phyloP scores from a whole-genome alignment of 257 asterid species.

The Eucommia ulmoides region DNA sequence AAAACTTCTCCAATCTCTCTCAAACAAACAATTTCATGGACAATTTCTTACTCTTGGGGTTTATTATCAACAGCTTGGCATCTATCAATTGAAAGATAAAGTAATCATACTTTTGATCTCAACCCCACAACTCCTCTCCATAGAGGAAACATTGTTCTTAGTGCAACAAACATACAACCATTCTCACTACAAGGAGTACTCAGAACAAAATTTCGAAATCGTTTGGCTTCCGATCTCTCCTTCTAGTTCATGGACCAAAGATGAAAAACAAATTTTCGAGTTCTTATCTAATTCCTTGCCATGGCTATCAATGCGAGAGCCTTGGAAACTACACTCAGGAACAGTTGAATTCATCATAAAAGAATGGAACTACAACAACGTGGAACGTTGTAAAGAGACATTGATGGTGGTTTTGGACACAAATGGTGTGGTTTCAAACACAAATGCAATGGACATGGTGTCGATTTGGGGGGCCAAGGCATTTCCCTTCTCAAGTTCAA shows the following conservation, averaged over 20 bases:
- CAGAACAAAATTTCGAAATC: slow-evolving; percentile 24
- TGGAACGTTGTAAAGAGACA: too few species aligned
- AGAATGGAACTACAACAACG: slow-evolving; percentile 38
- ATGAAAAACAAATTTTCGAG: slow-evolving; percentile 28
- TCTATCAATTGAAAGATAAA: slow-evolving; percentile 42
- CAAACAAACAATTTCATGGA: neutral
- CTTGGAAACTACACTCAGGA: slow-evolving; percentile 38
- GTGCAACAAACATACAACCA: slow-evolving; percentile 35
- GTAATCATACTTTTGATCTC: slow-evolving; percentile 58
- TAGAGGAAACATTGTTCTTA: slow-evolving; percentile 35
- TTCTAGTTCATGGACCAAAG: slow-evolving; percentile 27
- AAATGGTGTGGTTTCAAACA: slow-evolving; percentile 34
- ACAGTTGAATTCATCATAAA: slow-evolving; percentile 29
- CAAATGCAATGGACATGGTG: slow-evolving; percentile 55
- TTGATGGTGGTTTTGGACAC: slow-evolving; percentile 39
- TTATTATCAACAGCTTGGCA: slow-evolving; percentile 32
- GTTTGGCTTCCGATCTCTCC: slow-evolving; percentile 50
- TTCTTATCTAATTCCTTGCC: slow-evolving; percentile 41
- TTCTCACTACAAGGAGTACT: slow-evolving; percentile 10
- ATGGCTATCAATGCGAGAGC: slow-evolving; percentile 42
- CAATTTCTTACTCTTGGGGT: neutral
- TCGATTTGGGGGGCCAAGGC: slow-evolving; percentile 71
- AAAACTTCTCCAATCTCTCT: neutral
- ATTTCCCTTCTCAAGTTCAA: slow-evolving; percentile 50
- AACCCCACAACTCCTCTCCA: slow-evolving; percentile 39